Evolutionary conservation across 2,329 filamentous ascomycete genomes (phyloP), one percentile per base, ranked within the genome.

Genomic region (Fusarium tanahbumbuense): DNA sequence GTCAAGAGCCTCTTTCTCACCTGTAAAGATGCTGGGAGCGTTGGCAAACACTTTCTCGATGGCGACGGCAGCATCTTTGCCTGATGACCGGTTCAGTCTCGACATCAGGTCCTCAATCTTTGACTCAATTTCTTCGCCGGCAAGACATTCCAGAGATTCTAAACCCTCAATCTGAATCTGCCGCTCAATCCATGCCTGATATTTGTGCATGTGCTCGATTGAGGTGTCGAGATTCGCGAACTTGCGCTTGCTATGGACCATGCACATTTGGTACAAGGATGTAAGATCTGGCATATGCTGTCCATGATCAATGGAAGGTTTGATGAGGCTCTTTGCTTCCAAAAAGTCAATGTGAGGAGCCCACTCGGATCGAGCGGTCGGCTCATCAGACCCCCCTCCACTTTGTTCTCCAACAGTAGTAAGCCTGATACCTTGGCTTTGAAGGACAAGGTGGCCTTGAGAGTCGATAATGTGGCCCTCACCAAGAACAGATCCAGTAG

Each of bases 311-410:
- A 58, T 22, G 6, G 37, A 18, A 7, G 47, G 12, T 15, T 28
- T 58, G 2, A 58, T 58, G 4, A 58, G 56, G 13, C 27, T 18
- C 12, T 34, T 34, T 4, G 37, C 11, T 8, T 58, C 47, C 18
- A 53, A 15, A 13, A 58, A 58, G 15, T 58, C 56, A 28, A 58
- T 23, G 4, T 58, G 56, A 6, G 28, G 56, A 23, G 46, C 56
- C 56, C 56, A 58, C 20, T 53, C 47, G 1, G 27, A 28, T 20
- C 30, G 56, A 6, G 56, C 56, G 15, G 37, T 58, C 10, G 56
- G 56, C 13, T 58, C 56, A 18, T 34, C 37, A 5, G 37, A 15
- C 15, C 18, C 41, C 12, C 48, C 47, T 11, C 47, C 56, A n/a
- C 18, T 53, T 20, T 42, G 56, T 7, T 30, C 56, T 16, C 49